Base-by-base conservation (phyloP, 176 grass and related monocot genomes). In the Rhynchospora tenuis region DNA sequence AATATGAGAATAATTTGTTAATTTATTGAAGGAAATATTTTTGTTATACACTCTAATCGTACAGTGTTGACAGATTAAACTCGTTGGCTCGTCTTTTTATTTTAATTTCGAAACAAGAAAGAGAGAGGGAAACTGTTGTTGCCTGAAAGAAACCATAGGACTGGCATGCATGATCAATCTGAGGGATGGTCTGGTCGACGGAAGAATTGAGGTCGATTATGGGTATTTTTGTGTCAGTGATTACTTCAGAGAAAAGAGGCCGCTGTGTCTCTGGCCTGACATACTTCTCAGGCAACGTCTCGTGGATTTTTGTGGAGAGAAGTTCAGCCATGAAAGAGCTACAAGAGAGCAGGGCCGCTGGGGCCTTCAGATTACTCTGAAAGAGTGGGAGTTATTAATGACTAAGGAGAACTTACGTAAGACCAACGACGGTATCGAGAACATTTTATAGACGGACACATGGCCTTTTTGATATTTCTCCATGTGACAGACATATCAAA, bases 111-210 rank as follows among this genome's bases (percentile, higher is more conserved):
- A 60, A 64, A 28, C 28, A 16, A 56, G 0, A 59, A 29, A 33
- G 16, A 54, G 20, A 59, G 43, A 59, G 48, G 44, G 65, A 6
- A 64, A 2, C 42, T 79, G 17, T 48, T 63, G 73, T 38, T 38
- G 93, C 94, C 91, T 97, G 94, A 85, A 97, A 97, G 67, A 97
- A 97, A 48, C 94, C 94, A 83, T 89, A 90, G 68, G 79, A 73
- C 47, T 79, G 73, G 83, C 91, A 94, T 60, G 94, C 94, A 52
- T 75, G 54, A 15, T 38, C 84, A 7, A 97, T 90, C 45, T 88
- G 82, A 31, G 84, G 69, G 75, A 94, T 84, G 45, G 70, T 85
- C 15, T 71, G 74, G 16, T 59, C 44, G 23, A 90, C 78, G 7
- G 61, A 66, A 54, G 86, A 92, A 9, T 84, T 64, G 19, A 94